These are phyloP conservation scores for Kodamaea laetipori DNA, from an alignment of 805 yeast genomes.

Conservation along the genomic window DNA sequence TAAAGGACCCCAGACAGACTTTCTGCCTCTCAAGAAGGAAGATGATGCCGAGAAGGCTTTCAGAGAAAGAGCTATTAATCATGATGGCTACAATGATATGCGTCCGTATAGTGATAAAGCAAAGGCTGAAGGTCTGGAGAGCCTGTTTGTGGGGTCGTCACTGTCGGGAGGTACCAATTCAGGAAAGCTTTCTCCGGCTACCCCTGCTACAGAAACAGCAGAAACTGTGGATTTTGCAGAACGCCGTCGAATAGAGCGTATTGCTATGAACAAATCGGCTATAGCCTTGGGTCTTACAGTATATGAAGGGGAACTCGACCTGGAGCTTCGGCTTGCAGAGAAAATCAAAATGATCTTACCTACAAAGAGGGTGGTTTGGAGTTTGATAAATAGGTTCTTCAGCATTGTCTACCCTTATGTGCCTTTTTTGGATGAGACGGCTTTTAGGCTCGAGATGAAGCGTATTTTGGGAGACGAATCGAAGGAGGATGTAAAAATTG, in stretches of 20 bases:
- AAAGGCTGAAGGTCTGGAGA: not conserved
- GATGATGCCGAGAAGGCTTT: slow-evolving; percentile 23
- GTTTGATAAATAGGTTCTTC: slow-evolving; percentile 17
- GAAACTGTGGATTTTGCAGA: not conserved
- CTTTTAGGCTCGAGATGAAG: slow-evolving; percentile 19
- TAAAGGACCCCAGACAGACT: not conserved
- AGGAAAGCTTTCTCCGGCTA: not conserved
- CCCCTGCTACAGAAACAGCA: not conserved
- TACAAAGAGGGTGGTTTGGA: slow-evolving; percentile 14
- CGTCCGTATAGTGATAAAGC: slow-evolving; percentile 16
- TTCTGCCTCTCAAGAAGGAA: not conserved
- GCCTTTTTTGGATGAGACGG: slow-evolving; percentile 24
- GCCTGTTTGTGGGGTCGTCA: slow-evolving; percentile 2
- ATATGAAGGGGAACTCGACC: slow-evolving; percentile 32
- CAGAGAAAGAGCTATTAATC: slow-evolving; percentile 25
- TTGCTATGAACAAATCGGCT: slow-evolving; percentile 30
- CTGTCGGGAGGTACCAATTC: not conserved
- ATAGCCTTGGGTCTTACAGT: slow-evolving; percentile 36
- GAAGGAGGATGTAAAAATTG: slow-evolving; percentile 10
- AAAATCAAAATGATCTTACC: slow-evolving; percentile 33
- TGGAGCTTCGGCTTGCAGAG: slow-evolving; percentile 41
- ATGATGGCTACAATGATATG: slow-evolving; percentile 28
- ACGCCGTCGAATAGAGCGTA: slow-evolving; percentile 8
- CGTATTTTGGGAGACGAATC: slow-evolving; percentile 21
- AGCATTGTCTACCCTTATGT: slow-evolving; percentile 21